Percentiles rank a stretch among this genome's conserved stretches.
These are phyloP conservation scores for Sordaria brevicollis DNA, from an alignment of 495 filamentous ascomycete species.

Conservation along the genomic window DNA sequence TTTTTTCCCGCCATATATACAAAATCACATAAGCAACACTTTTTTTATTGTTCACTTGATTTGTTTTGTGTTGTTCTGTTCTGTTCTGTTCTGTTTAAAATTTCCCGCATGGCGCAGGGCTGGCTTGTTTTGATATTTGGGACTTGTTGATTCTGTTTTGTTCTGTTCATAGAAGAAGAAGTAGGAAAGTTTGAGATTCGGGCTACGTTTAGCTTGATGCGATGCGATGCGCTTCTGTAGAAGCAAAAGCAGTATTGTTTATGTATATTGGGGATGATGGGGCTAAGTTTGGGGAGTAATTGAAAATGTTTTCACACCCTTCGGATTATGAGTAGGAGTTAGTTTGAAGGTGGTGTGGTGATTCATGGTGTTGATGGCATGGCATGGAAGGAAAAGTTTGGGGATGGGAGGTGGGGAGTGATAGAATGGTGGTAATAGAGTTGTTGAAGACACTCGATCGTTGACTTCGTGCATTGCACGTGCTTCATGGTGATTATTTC, in stretches of 20 bases:
- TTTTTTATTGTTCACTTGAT: too few relatives aligned
- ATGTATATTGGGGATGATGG: not conserved
- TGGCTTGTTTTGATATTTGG: not conserved
- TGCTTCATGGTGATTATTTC: too few relatives aligned
- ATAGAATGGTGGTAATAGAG: not conserved
- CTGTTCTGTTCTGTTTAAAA: not conserved
- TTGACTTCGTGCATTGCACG: not conserved
- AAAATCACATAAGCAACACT: not conserved
- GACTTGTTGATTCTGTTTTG: not conserved
- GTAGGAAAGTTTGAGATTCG: not conserved
- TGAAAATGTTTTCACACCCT: not conserved
- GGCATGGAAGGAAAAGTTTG: not conserved
- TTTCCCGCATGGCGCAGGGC: not conserved
- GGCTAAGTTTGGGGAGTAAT: not conserved
- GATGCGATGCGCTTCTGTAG: not conserved
- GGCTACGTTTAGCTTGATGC: not conserved
- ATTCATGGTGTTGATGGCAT: not conserved
- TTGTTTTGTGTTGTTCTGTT: too few relatives aligned
- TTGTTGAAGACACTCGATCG: not conserved
- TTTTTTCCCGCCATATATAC: not conserved
- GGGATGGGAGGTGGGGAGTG: too few relatives aligned
- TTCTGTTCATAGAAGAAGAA: not conserved
- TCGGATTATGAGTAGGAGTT: not conserved
- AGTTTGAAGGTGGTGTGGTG: not conserved
- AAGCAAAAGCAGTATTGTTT: not conserved